These are phyloP conservation scores for Termitomyces sp. DNA, from an alignment of 768 basidiomycete species.

Conservation along the genomic window DNA sequence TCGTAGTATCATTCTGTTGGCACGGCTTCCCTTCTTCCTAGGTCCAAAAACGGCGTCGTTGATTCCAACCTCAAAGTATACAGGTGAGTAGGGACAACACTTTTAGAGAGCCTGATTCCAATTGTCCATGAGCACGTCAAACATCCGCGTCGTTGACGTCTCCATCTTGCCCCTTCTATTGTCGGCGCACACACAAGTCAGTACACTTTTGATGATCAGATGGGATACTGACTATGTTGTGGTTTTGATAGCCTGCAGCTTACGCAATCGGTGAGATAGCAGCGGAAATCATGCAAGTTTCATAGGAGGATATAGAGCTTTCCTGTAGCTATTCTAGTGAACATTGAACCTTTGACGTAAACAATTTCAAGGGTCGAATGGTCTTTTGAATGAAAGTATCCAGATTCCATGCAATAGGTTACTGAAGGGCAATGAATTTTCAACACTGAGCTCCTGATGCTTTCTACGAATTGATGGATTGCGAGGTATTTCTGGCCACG, in stretches of 20 bases:
- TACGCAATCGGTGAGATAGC: constrained; percentile 1
- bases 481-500: too few relatives aligned
- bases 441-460: too few relatives aligned
- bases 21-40: constrained; percentile 34
- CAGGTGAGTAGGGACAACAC: constrained; percentile 9
- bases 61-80: constrained; percentile 19
- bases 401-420: too few relatives aligned
- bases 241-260: neutral
- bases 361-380: too few relatives aligned
- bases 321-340: neutral
- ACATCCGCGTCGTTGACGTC: constrained; percentile 41
- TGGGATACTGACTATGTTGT: neutral
- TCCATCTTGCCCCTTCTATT: constrained; percentile 36
- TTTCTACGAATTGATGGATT: too few relatives aligned
- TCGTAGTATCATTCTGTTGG: constrained; percentile 28
- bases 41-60: constrained; percentile 18
- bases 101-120: too few relatives aligned
- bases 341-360: too few relatives aligned
- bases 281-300: neutral
- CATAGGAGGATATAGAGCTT: neutral
- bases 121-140: constrained; percentile 26
- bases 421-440: too few relatives aligned
- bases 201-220: neutral
- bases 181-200: constrained; percentile 28
- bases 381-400: too few relatives aligned